Evolutionary conservation across 2,329 filamentous ascomycete genomes (phyloP).

Genomic region (Fusarium sp.): DNA sequence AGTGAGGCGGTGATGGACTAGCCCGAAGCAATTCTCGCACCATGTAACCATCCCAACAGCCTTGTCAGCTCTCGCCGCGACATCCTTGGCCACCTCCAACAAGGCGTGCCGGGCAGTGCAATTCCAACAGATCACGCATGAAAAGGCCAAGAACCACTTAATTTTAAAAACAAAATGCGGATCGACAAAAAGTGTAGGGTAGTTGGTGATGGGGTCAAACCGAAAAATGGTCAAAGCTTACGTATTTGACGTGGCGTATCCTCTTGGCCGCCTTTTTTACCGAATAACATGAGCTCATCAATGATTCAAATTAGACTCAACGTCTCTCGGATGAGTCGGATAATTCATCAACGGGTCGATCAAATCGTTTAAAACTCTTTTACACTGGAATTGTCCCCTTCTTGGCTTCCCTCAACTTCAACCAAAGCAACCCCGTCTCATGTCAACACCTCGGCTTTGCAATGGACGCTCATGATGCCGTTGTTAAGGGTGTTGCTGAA

Average conservation of each 20-base stretch:
- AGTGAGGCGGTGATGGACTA: not conserved
- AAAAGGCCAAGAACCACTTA: not conserved
- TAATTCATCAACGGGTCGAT: not conserved
- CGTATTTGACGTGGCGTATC: conserved; percentile 38
- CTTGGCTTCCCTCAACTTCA: not conserved
- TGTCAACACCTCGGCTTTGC: not conserved
- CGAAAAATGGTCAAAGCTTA: conserved; percentile 27
- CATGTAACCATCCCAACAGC: not conserved
- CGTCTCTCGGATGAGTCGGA: conserved; percentile 31
- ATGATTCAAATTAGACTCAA: conserved; percentile 15
- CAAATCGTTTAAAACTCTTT: not conserved
- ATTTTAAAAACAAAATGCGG: not conserved
- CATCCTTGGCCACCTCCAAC: not conserved
- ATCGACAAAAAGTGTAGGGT: conserved; percentile 19
- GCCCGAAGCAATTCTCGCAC: not conserved
- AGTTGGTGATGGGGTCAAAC: conserved; percentile 31
- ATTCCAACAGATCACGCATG: not conserved
- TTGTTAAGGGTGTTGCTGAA: conserved; percentile 57
- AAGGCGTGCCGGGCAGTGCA: not conserved
- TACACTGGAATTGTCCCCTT: not conserved
- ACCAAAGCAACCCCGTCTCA: not conserved
- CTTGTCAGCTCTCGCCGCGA: not conserved
- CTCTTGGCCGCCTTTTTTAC: not conserved
- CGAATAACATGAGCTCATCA: conserved; percentile 1
- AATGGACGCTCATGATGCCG: conserved; percentile 59